Percentiles rank a stretch among this genome's conserved stretches.
Evolutionary conservation across 2,329 filamentous ascomycete genomes (phyloP).

Genomic region (Microascus cirrosus): DNA sequence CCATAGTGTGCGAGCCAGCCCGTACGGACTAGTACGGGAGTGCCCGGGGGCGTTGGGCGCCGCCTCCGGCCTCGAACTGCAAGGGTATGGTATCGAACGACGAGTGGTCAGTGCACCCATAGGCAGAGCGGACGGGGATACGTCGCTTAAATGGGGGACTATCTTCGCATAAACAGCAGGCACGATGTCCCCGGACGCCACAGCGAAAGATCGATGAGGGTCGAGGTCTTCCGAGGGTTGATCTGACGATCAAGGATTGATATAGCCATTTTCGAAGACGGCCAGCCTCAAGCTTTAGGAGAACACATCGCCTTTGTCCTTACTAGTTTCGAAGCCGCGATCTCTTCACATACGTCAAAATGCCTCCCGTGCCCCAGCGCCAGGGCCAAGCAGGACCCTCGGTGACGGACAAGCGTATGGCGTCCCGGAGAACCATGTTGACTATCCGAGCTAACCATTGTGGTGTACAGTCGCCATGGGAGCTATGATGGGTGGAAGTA

Average conservation of each 20-base stretch:
- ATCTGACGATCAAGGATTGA: no score
- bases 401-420: neutral
- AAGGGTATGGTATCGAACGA: neutral
- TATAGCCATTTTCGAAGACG: neutral
- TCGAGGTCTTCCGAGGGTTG: neutral
- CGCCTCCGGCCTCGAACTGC: neutral
- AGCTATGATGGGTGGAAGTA: slow-evolving; percentile 97
- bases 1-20: neutral
- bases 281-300: neutral
- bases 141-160: neutral
- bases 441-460: neutral
- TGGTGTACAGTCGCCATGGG: slow-evolving; percentile 80
- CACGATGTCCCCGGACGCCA: neutral
- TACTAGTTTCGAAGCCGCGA: neutral
- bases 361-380: neutral
- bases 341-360: neutral
- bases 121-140: neutral
- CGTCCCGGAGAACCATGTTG: neutral
- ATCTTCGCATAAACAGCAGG: neutral
- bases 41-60: neutral
- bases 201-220: neutral
- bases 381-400: neutral
- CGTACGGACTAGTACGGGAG: neutral
- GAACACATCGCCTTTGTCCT: neutral
- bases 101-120: neutral